Evolutionary conservation across 176 grass and related monocot genomes (phyloP), one percentile per base, ranked within the genome.

Genomic region (Chloris gayana): DNA sequence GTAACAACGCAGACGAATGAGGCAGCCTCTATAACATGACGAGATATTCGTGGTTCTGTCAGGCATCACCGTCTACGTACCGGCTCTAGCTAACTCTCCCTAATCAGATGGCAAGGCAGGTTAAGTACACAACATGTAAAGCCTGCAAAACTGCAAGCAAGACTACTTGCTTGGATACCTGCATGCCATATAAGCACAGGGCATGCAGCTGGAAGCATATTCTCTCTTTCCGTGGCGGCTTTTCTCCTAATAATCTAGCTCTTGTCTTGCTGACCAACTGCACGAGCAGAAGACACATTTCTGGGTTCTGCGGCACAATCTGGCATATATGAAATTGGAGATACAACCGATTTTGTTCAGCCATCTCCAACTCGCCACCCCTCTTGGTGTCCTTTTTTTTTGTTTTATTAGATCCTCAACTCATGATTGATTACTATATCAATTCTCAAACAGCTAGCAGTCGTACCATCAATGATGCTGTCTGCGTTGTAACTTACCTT

Each of bases 301-400:
- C 9, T 83, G 9, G 22, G 22, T 54, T 51, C 59, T 27, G 9
- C 74, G 5, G 31, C 17, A 29, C 59, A 39, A 19, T 26, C 30
- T 57, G 34, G 33, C 18, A 69, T 57, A n/a, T n/a, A 29, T 57
- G 14, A 80, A 70, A 70, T 31, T 39, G 50, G 41, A 32, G 6
- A n/a, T 51, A 63, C 62, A 29, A 32, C 26, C 22, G 41, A 47
- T 54, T 89, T 70, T 22, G 44, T 45, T 85, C 64, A 57, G 62
- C 71, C 4, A 30, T 89, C 47, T 37, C 70, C 64, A 81, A 71
- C 82, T 76, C 51, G 34, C 63, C n/a, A 59, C 44, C 5, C 25
- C 44, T 18, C 7, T 63, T 29, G 12, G 14, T 74, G 75, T 70
- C 69, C 44, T 70, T 57, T n/a, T n/a, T n/a, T n/a, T 67, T 42